Evolutionary conservation across 306 rosid species (phyloP), one percentile per base, ranked within the genome.

Genomic region (Quercus alba): DNA sequence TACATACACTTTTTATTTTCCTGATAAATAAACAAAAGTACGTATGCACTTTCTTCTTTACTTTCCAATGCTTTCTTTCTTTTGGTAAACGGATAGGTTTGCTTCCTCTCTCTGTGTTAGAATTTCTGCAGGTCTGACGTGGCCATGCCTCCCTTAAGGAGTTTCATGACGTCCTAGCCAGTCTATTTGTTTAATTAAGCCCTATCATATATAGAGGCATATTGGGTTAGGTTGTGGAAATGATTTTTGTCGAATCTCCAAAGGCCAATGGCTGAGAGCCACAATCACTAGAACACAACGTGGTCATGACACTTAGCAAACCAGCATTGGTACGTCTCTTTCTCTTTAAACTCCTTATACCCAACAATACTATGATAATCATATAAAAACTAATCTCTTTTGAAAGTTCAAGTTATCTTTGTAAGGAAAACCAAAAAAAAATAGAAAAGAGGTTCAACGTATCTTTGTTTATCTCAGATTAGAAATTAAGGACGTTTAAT

Each of bases 201-300:
- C 3, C 14, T 68, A 75, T 51, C 58, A 5, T 35, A 61, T 62
- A 23, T 25, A 25, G 26, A 44, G 28, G 59, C 64, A 21, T 75
- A 68, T 81, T 77, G 85, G 90, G 82, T 86, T 88, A 87, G 93
- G 94, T 92, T 82, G 26, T 51, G 63, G 84, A 89, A 76, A 67
- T 52, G 91, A 90, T 87, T 56, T 73, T 59, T 70, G n/a, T 77
- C 57, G 79, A 82, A 92, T 90, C 88, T 72, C 72, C 33, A 1
- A 1, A 2, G 72, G 57, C 83, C 81, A 52, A 49, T 62, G 68
- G 38, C 35, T 70, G 81, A 57, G 73, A 58, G 86, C 79, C 89
- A 89, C 89, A 54, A 26, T 56, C 6, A 70, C 80, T n/a, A 5
- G 18, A 63, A 72, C 31, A 57, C 70, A 70, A 56, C 71, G 64